Base-by-base conservation (phyloP, 306 rosid species). In the Boehmeria nivea region DNA sequence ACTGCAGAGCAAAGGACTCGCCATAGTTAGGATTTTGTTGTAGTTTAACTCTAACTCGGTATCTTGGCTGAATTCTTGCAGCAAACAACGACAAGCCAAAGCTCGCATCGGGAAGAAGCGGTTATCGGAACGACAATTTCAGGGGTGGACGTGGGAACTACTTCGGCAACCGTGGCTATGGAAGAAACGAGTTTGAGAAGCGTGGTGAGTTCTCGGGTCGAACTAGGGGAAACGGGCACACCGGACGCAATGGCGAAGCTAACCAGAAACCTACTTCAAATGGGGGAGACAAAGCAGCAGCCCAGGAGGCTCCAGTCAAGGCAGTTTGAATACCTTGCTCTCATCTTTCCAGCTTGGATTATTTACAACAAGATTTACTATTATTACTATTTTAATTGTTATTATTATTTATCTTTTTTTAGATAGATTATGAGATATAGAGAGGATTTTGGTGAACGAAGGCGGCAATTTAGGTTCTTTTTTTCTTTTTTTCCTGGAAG, bases 81-180 rank as follows among this genome's bases (percentile, higher is more conserved):
- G 94, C 94, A 16, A 81, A 76, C 56, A 81, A 72, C 58, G 85
- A 87, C 22, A 68, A 81, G 54, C 83, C 45, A 21, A 66, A 73
- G 54, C 75, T 68, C 58, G 36, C 83, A 51, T 80, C 83, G 3
- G 96, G 96, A 14, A 70, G 86, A 15, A 76, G 83, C 26, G 89
- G 89, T 21, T 77, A 38, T 59, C 72, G 83, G 19, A 83, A 78
- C 55, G 95, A 84, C 27, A 73, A 52, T 47, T 88, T 68, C 42
- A 68, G 89, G 72, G 67, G 90, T 64, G 68, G 73, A 36, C 96
- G 87, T 10, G 78, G 53, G 6, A 71, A 64, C 61, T 67, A 63
- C n/a, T 52, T 60, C 1, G 81, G 94, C 0, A 65, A 75, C 22
- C 74, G 79, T 48, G 80, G 95, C 47, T 64, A 46, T 24, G 36